A percentile compares a stretch with the other conserved stretches of the same genome.
Conservation (phyloP, 179 eudicot species). For the Silene noctiflora region DNA sequence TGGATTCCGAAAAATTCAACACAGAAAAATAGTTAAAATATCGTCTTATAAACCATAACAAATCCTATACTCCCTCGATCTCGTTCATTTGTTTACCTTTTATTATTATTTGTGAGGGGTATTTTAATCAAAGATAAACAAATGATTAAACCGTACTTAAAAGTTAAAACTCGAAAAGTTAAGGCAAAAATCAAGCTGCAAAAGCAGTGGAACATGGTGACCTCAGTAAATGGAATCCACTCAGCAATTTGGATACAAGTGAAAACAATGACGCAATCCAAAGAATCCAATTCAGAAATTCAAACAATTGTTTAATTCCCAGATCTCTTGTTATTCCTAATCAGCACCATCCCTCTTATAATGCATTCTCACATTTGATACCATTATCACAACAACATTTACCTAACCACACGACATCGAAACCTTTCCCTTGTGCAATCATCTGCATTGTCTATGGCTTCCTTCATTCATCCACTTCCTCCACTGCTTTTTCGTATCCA, state of each 20-base stretch:
- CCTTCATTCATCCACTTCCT: slow-evolving; percentile 2
- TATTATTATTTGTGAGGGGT: too few species aligned
- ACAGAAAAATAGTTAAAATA: too few species aligned
- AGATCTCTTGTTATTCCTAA: slow-evolving; percentile 4
- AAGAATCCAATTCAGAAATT: slow-evolving; percentile 1
- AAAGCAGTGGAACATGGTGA: neutral
- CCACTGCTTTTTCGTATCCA: neutral
- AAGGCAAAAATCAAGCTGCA: slow-evolving; percentile 9
- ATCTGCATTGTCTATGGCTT: slow-evolving; percentile 4
- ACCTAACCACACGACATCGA: slow-evolving; percentile 13
- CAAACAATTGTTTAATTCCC: neutral
- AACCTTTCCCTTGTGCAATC: slow-evolving; percentile 8
- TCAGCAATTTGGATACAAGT: neutral
- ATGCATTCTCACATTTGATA: slow-evolving; percentile 18
- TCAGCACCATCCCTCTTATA: slow-evolving; percentile 1
- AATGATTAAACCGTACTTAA: neutral
- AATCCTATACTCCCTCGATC: too few species aligned
- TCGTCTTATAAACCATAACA: too few species aligned
- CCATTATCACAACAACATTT: slow-evolving; percentile 12
- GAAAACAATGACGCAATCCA: slow-evolving; percentile 15
- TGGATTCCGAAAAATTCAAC: too few species aligned
- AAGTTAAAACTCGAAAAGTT: neutral
- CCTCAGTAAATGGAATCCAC: slow-evolving; percentile 20
- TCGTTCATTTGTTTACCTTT: too few species aligned
- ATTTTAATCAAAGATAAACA: too few species aligned